phyloP scores from a whole-genome alignment of 2,329 filamentous ascomycete genomes.

The Cladosporium austrohemisphaericum region DNA sequence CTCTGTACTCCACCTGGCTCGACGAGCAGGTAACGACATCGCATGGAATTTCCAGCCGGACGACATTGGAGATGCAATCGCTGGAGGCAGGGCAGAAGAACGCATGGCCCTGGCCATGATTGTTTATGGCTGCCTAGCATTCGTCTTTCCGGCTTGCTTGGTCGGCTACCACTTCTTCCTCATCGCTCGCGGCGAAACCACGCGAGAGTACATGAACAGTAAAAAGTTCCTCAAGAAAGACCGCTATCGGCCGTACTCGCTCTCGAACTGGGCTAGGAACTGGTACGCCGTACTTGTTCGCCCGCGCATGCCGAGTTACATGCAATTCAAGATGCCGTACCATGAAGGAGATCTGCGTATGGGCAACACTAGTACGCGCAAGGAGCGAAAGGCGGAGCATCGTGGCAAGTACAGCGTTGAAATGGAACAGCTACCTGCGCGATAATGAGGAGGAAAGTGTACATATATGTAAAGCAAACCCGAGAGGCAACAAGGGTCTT shows the following conservation, averaged over 20 bases:
- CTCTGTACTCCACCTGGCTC: conserved; percentile 74
- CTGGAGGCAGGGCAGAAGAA: conserved; percentile 21
- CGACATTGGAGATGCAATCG: conserved; percentile 63
- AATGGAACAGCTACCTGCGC: conserved; percentile 55
- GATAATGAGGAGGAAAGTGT: neutral
- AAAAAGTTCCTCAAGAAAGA: conserved; percentile 94
- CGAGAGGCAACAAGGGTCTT: neutral
- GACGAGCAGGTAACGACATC: conserved; percentile 61
- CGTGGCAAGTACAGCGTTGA: conserved; percentile 59
- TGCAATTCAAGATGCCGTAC: conserved; percentile 16
- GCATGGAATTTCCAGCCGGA: conserved; percentile 38
- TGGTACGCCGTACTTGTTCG: conserved; percentile 42
- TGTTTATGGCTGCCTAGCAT: conserved; percentile 71
- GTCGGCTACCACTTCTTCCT: conserved; percentile 89
- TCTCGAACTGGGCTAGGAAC: conserved; percentile 71
- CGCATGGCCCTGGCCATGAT: conserved; percentile 68
- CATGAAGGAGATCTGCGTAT: conserved; percentile 81
- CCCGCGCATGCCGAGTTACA: conserved; percentile 11
- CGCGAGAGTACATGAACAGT: conserved; percentile 90
- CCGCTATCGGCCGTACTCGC: conserved; percentile 80
- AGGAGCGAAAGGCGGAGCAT: conserved; percentile 48
- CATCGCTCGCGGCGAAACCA: conserved; percentile 87
- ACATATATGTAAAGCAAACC: neutral
- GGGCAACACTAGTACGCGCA: conserved; percentile 47
- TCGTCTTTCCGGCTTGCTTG: conserved; percentile 77